Conservation (phyloP, 78 protist genomes). For the Anaeramoeba ignava region DNA sequence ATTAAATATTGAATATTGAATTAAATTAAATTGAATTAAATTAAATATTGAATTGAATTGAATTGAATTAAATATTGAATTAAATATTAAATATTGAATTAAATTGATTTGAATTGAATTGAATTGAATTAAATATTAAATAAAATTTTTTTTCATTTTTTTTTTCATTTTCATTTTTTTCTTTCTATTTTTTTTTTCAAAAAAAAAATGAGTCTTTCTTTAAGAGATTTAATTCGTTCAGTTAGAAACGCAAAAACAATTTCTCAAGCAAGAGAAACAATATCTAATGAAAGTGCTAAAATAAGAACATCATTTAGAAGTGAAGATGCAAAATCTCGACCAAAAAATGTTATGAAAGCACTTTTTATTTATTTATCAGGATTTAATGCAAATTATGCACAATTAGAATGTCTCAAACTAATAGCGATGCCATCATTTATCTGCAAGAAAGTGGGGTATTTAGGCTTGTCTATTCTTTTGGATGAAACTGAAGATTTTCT, state of each 20-base stretch:
- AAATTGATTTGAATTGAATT: no score
- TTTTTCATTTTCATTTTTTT: no score
- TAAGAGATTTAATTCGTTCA: conserved; percentile 73
- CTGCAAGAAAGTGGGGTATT: conserved; percentile 90
- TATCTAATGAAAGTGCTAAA: conserved; percentile 76
- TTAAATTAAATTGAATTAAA: no score
- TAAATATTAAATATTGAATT: no score
- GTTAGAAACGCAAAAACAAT: conserved; percentile 78
- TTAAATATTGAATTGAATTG: no score
- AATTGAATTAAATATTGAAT: no score
- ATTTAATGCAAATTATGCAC: conserved; percentile 55
- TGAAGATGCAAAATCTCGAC: conserved; percentile 58
- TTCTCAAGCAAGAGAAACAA: conserved; percentile 84
- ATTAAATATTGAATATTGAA: no score
- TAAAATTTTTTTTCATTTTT: no score
- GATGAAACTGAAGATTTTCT: conserved; percentile 87
- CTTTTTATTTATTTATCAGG: conserved; percentile 94
- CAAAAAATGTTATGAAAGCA: conserved; percentile 85
- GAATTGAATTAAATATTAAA: no score
- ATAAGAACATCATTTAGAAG: conserved; percentile 75
- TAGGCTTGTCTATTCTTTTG: conserved; percentile 75
- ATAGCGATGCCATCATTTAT: conserved; percentile 63
- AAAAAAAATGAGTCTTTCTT: conserved; percentile 38
- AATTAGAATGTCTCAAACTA: conserved; percentile 86
- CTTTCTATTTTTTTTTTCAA: no score